Percentiles rank a stretch among this genome's conserved stretches.
These are phyloP conservation scores for Ministeria vibrans DNA, from an alignment of 78 protist species.

Conservation along the genomic window DNA sequence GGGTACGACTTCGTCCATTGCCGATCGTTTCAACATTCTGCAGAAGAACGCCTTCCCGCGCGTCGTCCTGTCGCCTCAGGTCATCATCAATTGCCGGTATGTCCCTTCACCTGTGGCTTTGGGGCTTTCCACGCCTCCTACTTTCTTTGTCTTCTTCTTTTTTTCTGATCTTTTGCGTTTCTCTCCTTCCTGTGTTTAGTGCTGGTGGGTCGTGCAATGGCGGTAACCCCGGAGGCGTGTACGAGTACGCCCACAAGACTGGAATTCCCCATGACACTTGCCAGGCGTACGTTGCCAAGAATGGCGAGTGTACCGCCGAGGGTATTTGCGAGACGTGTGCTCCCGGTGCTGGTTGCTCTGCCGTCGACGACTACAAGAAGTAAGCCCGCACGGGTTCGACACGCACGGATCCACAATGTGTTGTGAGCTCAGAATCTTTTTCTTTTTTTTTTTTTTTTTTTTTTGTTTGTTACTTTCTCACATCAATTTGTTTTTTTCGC, in stretches of 20 bases:
- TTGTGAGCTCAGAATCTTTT: too few relatives aligned
- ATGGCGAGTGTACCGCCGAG: neutral
- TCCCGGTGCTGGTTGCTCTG: slow-evolving; percentile 1
- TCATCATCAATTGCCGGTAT: neutral
- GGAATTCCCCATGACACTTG: slow-evolving; percentile 34
- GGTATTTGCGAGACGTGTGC: slow-evolving; percentile 12
- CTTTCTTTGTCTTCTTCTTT: too few relatives aligned
- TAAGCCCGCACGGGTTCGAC: too few relatives aligned
- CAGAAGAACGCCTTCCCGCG: slow-evolving; percentile 12
- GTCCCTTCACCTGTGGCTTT: too few relatives aligned
- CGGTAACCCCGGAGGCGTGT: slow-evolving; percentile 33
- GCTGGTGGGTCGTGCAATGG: slow-evolving; percentile 56
- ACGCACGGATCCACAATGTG: too few relatives aligned
- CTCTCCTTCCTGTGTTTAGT: too few relatives aligned
- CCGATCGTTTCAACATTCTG: neutral
- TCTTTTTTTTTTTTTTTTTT: too few relatives aligned
- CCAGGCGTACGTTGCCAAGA: slow-evolving; percentile 19
- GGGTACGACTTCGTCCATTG: neutral
- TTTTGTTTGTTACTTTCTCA: too few relatives aligned
- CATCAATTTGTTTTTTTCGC: too few relatives aligned
- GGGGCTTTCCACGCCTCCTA: too few relatives aligned
- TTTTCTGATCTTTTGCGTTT: slow-evolving; percentile 45
- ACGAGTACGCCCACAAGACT: neutral
- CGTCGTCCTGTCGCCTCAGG: slow-evolving; percentile 46
- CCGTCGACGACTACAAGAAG: neutral